Conservation (phyloP, 129 eudicot genomes). For the Artemisia tridentata region DNA sequence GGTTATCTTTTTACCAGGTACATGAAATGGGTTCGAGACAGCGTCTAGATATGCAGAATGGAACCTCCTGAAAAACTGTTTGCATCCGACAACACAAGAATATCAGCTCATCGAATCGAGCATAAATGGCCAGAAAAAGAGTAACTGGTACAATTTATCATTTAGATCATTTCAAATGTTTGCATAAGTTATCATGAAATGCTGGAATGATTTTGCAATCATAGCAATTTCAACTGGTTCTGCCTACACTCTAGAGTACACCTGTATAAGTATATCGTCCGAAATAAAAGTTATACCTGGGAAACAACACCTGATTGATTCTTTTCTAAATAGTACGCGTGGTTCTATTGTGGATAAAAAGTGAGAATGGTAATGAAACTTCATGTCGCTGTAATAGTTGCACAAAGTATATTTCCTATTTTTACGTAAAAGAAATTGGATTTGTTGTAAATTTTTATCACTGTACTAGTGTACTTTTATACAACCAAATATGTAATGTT, state of each 20-base stretch:
- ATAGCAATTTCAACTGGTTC: not conserved
- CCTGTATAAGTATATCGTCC: not conserved
- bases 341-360: not conserved
- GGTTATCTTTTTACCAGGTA: conserved; percentile 95
- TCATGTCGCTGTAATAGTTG: not conserved
- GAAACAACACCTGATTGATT: not conserved
- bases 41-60: conserved; percentile 96
- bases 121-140: not conserved
- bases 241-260: too few species aligned
- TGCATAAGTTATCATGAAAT: too few species aligned
- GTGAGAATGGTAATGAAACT: not conserved
- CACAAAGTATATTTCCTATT: not conserved
- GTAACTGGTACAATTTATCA: not conserved
- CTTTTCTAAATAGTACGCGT: not conserved
- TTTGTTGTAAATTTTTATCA: not conserved
- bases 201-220: not conserved
- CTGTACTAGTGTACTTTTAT: not conserved
- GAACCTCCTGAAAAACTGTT: conserved; percentile 90
- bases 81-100: not conserved
- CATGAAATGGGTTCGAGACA: conserved; percentile 93
- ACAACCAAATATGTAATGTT: not conserved
- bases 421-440: not conserved
- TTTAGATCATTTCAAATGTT: too few species aligned
- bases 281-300: not conserved
- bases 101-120: not conserved